Base-by-base conservation (phyloP, 2,329 filamentous ascomycete species). In the Geosmithia flava region DNA sequence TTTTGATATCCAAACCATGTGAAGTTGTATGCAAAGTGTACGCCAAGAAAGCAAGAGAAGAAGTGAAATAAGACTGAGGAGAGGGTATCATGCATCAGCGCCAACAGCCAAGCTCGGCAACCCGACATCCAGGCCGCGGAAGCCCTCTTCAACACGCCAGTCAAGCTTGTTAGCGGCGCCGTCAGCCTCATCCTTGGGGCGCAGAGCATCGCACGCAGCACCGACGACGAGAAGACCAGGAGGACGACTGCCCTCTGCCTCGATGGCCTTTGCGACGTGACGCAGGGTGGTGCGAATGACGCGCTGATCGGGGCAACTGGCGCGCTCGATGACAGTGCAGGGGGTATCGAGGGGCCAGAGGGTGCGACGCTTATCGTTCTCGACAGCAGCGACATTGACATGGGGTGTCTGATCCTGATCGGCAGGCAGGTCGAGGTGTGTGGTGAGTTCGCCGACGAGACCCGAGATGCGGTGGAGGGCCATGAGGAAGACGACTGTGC, bases 401-500 rank as follows among this genome's bases (percentile, higher is more conserved):
- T n/a, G n/a, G n/a, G n/a, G n/a, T n/a, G n/a, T n/a, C 7, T 48
- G 46, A 20, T 59, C 57, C 17, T 58, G 54, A 41, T 58, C 58
- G 2, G 48, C 50, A 13, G 62, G 57, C 2, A 59, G 62, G 46
- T 68, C 64, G 3, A 62, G 53, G 11, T 67, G 63, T 11, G 61
- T 62, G 0, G 79, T 85, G 50, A 98, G 68, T 58, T 86, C 85
- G 7, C 73, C 71, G 1, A 96, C 76, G 1, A 98, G 69, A 0
- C 80, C 84, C 3, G 68, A 69, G 16, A 98, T 81, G 47, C 93
- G 78, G 66, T 98, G 93, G 53, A 98, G 68, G 3, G 88, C 88
- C 93, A 98, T 98, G 45, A 98, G 69, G 54, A 97, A 95, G 3
- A 98, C 86, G 1, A 93, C 86, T 0, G 93, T 97, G 49, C 90